Evolutionary conservation across 1,139 yeast species (phyloP), one percentile per base, ranked within the genome.

Genomic region (Saccharomyces hybrid): DNA sequence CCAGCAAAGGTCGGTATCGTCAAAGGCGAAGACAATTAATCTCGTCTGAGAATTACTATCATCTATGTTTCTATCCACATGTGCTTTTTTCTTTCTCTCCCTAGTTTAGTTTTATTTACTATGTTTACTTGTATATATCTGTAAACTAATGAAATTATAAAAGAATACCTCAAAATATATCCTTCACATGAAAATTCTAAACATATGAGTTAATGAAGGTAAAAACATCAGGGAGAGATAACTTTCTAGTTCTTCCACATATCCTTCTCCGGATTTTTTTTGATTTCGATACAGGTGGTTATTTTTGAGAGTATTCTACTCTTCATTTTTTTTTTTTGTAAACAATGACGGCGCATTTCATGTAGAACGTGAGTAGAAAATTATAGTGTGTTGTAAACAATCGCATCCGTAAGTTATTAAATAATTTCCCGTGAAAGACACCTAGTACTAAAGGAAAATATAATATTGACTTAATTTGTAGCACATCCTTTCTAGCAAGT

Each of bases 1-100:
- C 96, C 98, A 47, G 97, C 98, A 59, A 91, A 91, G 78, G 98
- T 91, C 63, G 97, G 98, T 64, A 82, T 91, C 68, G 97, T 90
- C 62, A 88, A 86, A 75, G 83, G 69, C 48, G 65, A 66, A 16
- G 42, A 38, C 4, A 38, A 38, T n/a, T 38, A 16, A 38, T 5
- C 6, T 38, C 4, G 23, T 4, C 4, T 1, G 9, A 34, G 76
- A 73, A 50, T 63, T 67, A 47, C 50, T 32, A 47, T 27, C 13
- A 27, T 34, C 31, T 52, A 48, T 47, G 49, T 28, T 27, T 51
- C 30, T 51, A 42, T 46, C 48, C 9, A 46, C n/a, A 23, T 11
- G 48, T 23, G 20, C 48, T 31, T 31, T 23, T 46, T 46, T n/a
- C 30, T 25, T 25, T 46, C 9, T 46, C 30, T 46, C 16, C 27